Conservation (phyloP, 768 basidiomycete species). For the Lentinus tigrinus region DNA sequence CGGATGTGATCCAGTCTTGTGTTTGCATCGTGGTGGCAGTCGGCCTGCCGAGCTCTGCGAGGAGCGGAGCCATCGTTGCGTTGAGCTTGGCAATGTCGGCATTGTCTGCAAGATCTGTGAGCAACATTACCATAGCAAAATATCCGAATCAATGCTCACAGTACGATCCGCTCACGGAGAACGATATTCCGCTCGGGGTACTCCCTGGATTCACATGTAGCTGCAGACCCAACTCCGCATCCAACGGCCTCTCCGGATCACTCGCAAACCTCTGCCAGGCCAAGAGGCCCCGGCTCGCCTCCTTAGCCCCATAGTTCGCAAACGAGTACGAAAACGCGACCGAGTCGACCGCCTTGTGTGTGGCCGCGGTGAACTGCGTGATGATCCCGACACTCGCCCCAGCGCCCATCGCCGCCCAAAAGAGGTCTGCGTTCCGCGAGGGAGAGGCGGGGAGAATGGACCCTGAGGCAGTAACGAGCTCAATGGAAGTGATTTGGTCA, state of each 20-base stretch:
- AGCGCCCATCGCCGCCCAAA: conserved; percentile 2
- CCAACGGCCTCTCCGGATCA: neutral
- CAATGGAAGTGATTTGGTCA: neutral
- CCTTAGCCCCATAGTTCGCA: neutral
- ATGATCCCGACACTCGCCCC: conserved; percentile 2
- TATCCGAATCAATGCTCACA: neutral
- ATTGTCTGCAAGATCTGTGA: neutral
- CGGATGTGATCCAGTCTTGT: neutral
- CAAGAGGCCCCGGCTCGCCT: neutral
- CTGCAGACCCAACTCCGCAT: neutral
- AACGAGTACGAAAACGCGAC: conserved; percentile 4
- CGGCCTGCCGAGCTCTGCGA: neutral
- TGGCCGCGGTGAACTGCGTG: neutral
- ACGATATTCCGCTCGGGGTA: neutral
- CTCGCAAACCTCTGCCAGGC: conserved; percentile 2
- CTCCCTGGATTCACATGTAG: neutral
- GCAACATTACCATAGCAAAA: no score
- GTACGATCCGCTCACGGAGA: neutral
- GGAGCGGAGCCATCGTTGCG: neutral
- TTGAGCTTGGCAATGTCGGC: neutral
- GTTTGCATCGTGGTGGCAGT: neutral
- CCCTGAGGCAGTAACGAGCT: neutral
- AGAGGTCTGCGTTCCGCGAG: neutral
- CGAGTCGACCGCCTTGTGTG: neutral
- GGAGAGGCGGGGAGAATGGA: neutral